Percentiles rank a stretch among this genome's conserved stretches.
phyloP scores from a whole-genome alignment of 1,284 basidiomycete genomes.

The Mycena citricolor region DNA sequence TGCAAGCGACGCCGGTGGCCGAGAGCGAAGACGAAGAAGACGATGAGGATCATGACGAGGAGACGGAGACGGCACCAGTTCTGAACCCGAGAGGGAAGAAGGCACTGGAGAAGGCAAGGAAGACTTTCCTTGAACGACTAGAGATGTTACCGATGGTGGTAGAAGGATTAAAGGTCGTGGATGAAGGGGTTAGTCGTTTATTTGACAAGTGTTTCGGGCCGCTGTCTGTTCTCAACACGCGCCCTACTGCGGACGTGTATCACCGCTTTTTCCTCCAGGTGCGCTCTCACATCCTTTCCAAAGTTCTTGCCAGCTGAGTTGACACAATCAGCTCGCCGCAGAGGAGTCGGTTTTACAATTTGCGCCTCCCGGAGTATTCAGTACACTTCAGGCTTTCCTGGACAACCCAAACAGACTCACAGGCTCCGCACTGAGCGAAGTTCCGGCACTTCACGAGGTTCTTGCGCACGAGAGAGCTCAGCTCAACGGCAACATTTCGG shows the following conservation, averaged over 20 bases:
- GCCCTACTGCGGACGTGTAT: background rate
- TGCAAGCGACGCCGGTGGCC: background rate
- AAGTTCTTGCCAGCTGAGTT: background rate
- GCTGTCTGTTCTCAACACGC: background rate
- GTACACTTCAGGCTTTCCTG: background rate
- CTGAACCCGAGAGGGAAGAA: constrained; percentile 26
- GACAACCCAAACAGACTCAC: background rate
- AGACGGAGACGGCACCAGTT: constrained; percentile 10
- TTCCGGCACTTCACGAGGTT: constrained; percentile 1
- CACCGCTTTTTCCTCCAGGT: constrained; percentile 7
- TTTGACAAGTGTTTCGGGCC: constrained; percentile 1
- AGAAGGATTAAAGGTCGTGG: background rate
- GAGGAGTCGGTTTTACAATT: constrained; percentile 12
- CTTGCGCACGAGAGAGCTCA: background rate
- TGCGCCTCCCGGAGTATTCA: background rate
- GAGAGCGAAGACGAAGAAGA: background rate
- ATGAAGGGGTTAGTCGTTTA: background rate
- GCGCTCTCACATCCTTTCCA: background rate
- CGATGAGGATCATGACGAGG: background rate
- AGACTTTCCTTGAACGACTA: background rate
- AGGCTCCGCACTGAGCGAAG: background rate
- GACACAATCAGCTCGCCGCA: constrained; percentile 1
- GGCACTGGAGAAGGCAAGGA: background rate
- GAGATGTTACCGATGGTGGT: constrained; percentile 1
- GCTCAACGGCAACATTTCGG: no score